Base-by-base conservation (phyloP, 73 alveolate species). In the Paramecium sexaurelia region DNA sequence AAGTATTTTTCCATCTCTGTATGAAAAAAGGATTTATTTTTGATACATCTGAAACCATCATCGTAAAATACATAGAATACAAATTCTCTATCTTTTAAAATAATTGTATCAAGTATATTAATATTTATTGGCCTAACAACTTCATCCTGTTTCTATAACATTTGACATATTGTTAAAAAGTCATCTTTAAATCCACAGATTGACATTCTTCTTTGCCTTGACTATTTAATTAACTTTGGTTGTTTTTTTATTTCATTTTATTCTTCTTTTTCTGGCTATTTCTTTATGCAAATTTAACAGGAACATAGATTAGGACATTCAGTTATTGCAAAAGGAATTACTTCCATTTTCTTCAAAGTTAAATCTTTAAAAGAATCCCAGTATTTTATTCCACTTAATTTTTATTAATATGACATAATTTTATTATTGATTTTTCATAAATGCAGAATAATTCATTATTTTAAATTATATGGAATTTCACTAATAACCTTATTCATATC, bases 21-120 rank as follows among this genome's bases (percentile, higher is more conserved):
- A 22, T 22, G 43, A 45, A 78, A 39, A 41, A 39, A 78, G 22
- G 55, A 19, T 33, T 78, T 78, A 6, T 78, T 39, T 61, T 78
- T 78, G n/a, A 78, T 78, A 29, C 24, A 39, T 78, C 17, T 29
- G n/a, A 78, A 43, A 9, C 90, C 90, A 9, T 78, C 10, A 78
- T 78, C 90, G 41, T 40, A 78, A 43, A 36, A 78, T 15, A 27
- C 55, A 24, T 37, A 39, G 4, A 78, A 22, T 19, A 7, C 29
- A 20, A 17, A 78, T 22, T 78, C 90, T 78, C 90, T 78, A 9
- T 78, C 73, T 43, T 78, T 78, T 6, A 78, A 78, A 40, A 78
- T 37, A 11, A 45, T 55, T 13, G 90, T 78, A 78, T 39, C 73
- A 10, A 29, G 17, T 7, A 78, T 78, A 9, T 43, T 78, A 41